Evolutionary conservation across 179 eudicot species (phyloP).

Genomic region (Patellifolia procumbens): DNA sequence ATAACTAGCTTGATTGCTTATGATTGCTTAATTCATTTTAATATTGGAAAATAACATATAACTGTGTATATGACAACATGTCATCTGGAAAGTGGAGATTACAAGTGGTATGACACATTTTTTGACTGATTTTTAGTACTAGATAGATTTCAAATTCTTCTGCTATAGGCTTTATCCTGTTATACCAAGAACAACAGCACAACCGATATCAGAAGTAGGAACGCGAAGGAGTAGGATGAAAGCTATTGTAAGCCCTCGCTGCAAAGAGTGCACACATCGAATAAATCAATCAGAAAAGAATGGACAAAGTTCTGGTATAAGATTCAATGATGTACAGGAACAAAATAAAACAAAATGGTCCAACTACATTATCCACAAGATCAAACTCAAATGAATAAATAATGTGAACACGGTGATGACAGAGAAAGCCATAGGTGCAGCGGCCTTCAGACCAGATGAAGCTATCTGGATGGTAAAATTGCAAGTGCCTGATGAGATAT

Average conservation of each 20-base stretch:
- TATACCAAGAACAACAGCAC: too few species aligned
- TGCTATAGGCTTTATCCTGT: too few species aligned
- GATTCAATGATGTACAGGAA: background rate
- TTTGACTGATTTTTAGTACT: too few species aligned
- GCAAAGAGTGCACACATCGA: background rate
- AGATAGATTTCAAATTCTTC: too few species aligned
- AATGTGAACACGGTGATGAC: conserved; percentile 19
- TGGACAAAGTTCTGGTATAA: background rate
- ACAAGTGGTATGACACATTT: too few species aligned
- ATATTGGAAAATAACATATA: too few species aligned
- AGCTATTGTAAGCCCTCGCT: background rate
- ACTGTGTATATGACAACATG: too few species aligned
- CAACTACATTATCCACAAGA: conserved; percentile 25
- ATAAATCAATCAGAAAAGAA: background rate
- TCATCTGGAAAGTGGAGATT: too few species aligned
- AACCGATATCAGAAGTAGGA: too few species aligned
- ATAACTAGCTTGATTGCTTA: too few species aligned
- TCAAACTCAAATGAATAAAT: conserved; percentile 26
- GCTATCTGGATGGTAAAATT: conserved; percentile 59
- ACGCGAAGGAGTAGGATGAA: background rate
- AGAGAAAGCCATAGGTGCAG: conserved; percentile 20
- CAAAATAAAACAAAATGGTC: background rate
- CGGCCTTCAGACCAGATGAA: conserved; percentile 20
- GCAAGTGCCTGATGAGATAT: conserved; percentile 36
- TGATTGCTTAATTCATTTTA: too few species aligned